These are phyloP conservation scores for Porphyrellus cyaneotinctus DNA, from an alignment of 768 basidiomycete species.

Conservation along the genomic window DNA sequence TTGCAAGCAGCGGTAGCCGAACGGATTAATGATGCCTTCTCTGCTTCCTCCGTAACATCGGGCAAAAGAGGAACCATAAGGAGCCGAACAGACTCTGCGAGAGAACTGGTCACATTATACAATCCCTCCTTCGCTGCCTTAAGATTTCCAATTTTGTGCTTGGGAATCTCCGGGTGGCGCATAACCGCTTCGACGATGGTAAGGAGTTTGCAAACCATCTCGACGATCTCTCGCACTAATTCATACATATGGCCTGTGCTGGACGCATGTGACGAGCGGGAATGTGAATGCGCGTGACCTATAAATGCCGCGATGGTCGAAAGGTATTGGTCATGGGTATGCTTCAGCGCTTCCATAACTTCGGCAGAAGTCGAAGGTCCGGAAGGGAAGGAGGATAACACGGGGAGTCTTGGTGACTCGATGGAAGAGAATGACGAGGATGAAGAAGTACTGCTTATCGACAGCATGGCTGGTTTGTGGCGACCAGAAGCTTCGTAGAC, in stretches of 20 bases:
- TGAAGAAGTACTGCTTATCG: conserved; percentile 70
- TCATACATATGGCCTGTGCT: conserved; percentile 93
- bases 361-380: conserved; percentile 68
- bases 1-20: conserved; percentile 88
- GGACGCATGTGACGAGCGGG: conserved; percentile 84
- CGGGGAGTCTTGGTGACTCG: conserved; percentile 44
- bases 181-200: conserved; percentile 89
- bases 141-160: conserved; percentile 60
- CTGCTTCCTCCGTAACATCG: conserved; percentile 69
- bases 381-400: conserved; percentile 57
- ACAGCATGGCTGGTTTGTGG: conserved; percentile 45
- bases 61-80: conserved; percentile 52
- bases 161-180: conserved; percentile 65
- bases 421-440: conserved; percentile 65
- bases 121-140: conserved; percentile 72
- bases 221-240: conserved; percentile 90
- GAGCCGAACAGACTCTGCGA: conserved; percentile 83
- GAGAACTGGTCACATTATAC: conserved; percentile 78
- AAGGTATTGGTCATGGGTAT: conserved; percentile 84
- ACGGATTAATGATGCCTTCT: conserved; percentile 71
- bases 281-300: conserved; percentile 93
- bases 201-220: conserved; percentile 87
- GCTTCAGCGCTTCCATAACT: conserved; percentile 72
- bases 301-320: conserved; percentile 97
- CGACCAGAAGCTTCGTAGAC: conserved; percentile 34